These are phyloP conservation scores for Sorghum bicolor DNA, from an alignment of 176 grass and related monocot species.

Conservation along the genomic window Sorghum_bicolor_NCBIv3 NC_012878.2:10161501-10162000, in stretches of 20 bases:
- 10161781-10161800: not conserved
- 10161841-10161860: not conserved
- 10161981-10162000: no score
- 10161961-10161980: no score
- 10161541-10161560: not conserved
- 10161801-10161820: not conserved
- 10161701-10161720: not conserved
- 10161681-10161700: conserved; percentile 22
- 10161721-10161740: conserved; percentile 2
- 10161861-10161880: not conserved
- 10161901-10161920: no score
- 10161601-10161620: not conserved
- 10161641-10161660: not conserved
- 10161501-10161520: no score
- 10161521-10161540: no score
- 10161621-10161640: conserved; percentile 6
- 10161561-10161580: not conserved
- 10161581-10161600: not conserved
- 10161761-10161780: not conserved
- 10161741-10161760: conserved; percentile 32
- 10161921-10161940: not conserved
- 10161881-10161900: not conserved
- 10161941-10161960: no score
- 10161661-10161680: not conserved
- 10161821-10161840: not conserved